Base-by-base conservation (phyloP, 1,139 yeast species). In the Hyphopichia burtonii region DNA sequence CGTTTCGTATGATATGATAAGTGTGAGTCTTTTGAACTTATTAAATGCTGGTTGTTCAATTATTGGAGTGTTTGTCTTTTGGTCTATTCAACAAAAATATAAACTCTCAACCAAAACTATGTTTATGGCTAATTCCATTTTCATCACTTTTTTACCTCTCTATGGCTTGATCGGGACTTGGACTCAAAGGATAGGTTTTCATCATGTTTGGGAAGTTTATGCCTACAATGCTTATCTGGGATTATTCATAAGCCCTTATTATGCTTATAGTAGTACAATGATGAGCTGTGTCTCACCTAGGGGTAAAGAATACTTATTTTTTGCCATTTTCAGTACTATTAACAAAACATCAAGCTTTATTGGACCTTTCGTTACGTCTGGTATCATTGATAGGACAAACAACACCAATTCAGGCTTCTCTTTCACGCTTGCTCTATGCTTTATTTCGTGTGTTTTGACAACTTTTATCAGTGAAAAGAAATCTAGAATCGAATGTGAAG, bases 1-100 rank as follows among this genome's bases (percentile, higher is more conserved):
- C 7, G 39, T 44, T 14, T 42, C 44, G 4, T 44, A 44, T 31
- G 45, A 42, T 37, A 44, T 44, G 44, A 40, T 42, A n/a, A 42
- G 41, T 27, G 44, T 39, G 5, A 30, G 34, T 11, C 41, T 41
- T 22, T 28, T 41, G n/a, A 18, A 36, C 10, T 32, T 41, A 14
- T 34, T 43, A 15, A 22, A 43, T 15, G 40, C 44, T 9, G 46
- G 42, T 2, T 17, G 36, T 31, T 35, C 41, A 12, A 25, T 41
- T 2, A 30, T 43, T 15, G 44, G 44, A 11, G 41, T 41, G 33
- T 32, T 30, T 9, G 2, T 41, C 3, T 43, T 36, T 16, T 43
- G 46, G 44, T 43, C n/a, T 16, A 3, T 38, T 18, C 44, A 43
- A 31, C 23, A 35, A 31, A 38, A 12, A 16, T 41, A 38, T 27